Percentiles rank a stretch among this genome's conserved stretches.
These are phyloP conservation scores for Umbelopsis isabellina DNA, from an alignment of 192 early-diverging fungal genomes.

Conservation along the genomic window DNA sequence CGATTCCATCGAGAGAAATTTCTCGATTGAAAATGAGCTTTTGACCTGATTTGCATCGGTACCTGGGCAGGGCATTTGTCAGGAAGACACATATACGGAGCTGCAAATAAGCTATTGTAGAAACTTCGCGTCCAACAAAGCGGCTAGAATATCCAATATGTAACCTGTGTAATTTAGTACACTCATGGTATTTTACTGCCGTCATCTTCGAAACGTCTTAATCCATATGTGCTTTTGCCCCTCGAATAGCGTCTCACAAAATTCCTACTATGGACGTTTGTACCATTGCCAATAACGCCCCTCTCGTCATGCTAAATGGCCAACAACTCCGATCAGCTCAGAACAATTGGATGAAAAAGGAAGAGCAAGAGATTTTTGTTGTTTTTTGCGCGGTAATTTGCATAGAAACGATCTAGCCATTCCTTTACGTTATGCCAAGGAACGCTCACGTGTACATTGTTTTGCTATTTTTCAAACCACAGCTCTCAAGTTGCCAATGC, in stretches of 20 bases:
- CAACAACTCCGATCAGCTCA: background rate
- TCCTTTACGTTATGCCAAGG: background rate
- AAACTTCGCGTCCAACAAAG: too few relatives aligned
- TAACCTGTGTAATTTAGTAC: too few relatives aligned
- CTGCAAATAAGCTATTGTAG: too few relatives aligned
- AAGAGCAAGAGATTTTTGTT: background rate
- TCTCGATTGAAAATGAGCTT: too few relatives aligned
- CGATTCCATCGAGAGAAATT: too few relatives aligned
- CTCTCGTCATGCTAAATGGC: slow-evolving; percentile 4
- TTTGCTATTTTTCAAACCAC: background rate
- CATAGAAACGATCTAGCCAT: slow-evolving; percentile 3
- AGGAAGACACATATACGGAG: too few relatives aligned
- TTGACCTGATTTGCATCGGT: too few relatives aligned
- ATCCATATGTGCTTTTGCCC: too few relatives aligned
- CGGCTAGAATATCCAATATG: too few relatives aligned
- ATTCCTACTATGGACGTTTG: background rate
- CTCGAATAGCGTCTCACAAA: background rate
- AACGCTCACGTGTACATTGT: background rate
- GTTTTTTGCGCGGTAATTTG: background rate
- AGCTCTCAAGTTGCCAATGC: background rate
- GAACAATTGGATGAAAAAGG: background rate
- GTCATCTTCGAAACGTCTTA: too few relatives aligned
- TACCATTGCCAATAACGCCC: background rate
- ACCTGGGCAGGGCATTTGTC: too few relatives aligned
- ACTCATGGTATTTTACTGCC: too few relatives aligned